Conservation (phyloP, 2,329 filamentous ascomycete genomes). For the Graphium sp. region DNA sequence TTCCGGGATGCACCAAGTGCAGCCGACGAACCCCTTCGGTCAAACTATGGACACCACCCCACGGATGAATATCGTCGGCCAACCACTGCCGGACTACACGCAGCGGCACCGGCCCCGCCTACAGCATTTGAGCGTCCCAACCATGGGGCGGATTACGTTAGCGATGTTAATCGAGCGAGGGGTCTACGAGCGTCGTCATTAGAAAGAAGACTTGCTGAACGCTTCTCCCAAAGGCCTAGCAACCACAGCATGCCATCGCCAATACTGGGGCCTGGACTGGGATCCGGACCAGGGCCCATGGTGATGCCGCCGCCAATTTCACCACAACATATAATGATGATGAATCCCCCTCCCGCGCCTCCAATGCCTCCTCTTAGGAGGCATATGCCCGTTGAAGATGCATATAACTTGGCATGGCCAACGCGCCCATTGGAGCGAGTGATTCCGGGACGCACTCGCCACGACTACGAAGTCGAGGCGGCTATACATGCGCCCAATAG, state of each 20-base stretch:
- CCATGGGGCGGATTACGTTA: slow-evolving; percentile 3
- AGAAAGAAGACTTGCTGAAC: slow-evolving; percentile 3
- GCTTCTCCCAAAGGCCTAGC: slow-evolving; percentile 2
- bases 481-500: not conserved
- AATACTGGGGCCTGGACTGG: not conserved
- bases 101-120: slow-evolving; percentile 1
- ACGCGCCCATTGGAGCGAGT: not conserved
- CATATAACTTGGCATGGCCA: not conserved
- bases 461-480: slow-evolving; percentile 1
- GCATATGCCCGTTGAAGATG: slow-evolving; percentile 1
- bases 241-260: slow-evolving; percentile 1
- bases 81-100: slow-evolving; percentile 1
- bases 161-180: slow-evolving; percentile 3
- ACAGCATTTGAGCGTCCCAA: slow-evolving; percentile 1
- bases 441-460: slow-evolving; percentile 1
- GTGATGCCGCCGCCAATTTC: no score
- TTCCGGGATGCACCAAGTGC: not conserved
- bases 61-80: slow-evolving; percentile 2
- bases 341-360: not conserved
- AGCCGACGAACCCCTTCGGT: no score
- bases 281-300: not conserved
- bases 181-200: slow-evolving; percentile 1
- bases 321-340: not conserved
- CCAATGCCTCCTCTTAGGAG: not conserved
- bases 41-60: no score